Percentiles rank a stretch among this genome's conserved stretches.
These are phyloP conservation scores for Solanum hybrid DNA, from an alignment of 305 asterid genomes.

Conservation along the genomic window DNA sequence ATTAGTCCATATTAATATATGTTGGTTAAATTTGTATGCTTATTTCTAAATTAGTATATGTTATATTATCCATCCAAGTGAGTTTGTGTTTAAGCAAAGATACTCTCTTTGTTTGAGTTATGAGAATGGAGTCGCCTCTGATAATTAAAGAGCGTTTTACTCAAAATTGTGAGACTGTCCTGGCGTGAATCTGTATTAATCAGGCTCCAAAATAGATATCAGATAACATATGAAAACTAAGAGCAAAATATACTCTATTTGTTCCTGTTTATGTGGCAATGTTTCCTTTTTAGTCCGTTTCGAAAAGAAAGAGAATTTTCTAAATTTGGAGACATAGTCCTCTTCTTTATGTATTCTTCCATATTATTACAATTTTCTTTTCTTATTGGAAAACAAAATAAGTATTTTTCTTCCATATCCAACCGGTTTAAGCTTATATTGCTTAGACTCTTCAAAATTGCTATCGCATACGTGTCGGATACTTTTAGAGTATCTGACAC, in stretches of 20 bases:
- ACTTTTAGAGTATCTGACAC: background rate
- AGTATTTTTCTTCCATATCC: background rate
- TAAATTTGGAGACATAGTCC: background rate
- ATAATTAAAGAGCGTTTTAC: fast-evolving
- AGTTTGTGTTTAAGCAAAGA: background rate
- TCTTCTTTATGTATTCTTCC: background rate
- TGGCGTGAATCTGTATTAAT: background rate
- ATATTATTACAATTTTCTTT: background rate
- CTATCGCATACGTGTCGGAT: fast-evolving
- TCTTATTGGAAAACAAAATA: background rate
- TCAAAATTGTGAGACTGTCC: fast-evolving
- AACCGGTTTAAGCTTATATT: background rate
- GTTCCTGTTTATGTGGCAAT: background rate
- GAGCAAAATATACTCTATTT: background rate
- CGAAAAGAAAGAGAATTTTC: background rate
- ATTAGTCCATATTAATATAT: background rate
- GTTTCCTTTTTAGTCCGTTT: background rate
- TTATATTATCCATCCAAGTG: background rate
- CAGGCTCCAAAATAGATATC: background rate
- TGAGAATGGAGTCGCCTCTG: background rate
- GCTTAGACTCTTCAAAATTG: background rate
- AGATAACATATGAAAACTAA: background rate
- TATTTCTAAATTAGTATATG: background rate
- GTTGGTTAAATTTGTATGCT: background rate
- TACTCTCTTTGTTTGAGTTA: background rate